Conservation (phyloP, 2,329 filamentous ascomycete genomes). For the Colletotrichum plurivorum region DNA sequence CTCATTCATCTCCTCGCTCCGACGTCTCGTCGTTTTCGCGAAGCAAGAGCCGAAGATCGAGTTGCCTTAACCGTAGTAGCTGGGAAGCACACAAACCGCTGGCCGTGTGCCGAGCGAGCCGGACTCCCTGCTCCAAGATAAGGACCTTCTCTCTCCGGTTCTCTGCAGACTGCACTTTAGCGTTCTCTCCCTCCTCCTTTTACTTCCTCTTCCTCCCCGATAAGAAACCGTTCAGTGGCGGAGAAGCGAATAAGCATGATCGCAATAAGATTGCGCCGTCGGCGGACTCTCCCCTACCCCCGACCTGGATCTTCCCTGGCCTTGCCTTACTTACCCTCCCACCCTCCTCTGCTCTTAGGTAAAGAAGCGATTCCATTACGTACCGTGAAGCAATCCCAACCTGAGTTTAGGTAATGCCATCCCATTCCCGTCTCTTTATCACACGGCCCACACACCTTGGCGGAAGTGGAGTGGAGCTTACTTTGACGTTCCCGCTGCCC, state of each 20-base stretch:
- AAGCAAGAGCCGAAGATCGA: background rate
- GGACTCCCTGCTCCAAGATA: conserved; percentile 30
- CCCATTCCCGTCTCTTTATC: background rate
- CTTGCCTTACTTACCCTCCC: too few relatives aligned
- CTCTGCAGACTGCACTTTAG: too few relatives aligned
- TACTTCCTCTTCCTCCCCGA: background rate
- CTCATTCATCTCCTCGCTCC: conserved; percentile 38
- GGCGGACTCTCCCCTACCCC: conserved; percentile 3
- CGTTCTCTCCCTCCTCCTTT: too few relatives aligned
- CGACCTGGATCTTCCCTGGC: conserved; percentile 25
- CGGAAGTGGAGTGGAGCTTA: background rate
- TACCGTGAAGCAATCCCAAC: conserved; percentile 6
- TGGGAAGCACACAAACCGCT: background rate
- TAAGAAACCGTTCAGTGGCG: conserved; percentile 20
- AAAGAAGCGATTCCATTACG: conserved; percentile 21
- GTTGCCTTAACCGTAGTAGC: background rate
- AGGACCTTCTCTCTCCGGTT: background rate
- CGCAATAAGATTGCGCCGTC: conserved; percentile 33
- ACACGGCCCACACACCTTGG: conserved; percentile 12
- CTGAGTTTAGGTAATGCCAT: conserved; percentile 8
- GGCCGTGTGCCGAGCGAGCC: conserved; percentile 31
- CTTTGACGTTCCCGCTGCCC: background rate
- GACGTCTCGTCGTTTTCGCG: background rate
- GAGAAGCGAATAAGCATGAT: conserved; percentile 34
- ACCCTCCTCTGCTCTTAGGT: background rate